Evolutionary conservation across 176 grass and related monocot genomes (phyloP).

Genomic region (Ananas comosus): DNA sequence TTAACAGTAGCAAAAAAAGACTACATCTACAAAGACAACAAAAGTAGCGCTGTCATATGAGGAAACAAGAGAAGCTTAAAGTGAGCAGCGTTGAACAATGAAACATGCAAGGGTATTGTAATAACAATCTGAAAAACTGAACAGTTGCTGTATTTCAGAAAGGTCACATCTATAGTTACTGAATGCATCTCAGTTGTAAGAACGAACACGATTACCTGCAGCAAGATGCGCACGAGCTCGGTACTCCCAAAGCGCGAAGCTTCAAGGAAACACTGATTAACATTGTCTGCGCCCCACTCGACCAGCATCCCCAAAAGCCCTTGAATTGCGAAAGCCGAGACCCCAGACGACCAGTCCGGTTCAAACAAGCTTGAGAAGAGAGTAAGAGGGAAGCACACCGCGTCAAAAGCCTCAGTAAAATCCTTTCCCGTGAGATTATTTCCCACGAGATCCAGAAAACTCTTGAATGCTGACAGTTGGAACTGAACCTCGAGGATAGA

Average conservation of each 20-base stretch:
- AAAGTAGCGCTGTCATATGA: no score
- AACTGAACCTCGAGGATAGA: constrained; percentile 78
- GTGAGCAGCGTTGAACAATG: no score
- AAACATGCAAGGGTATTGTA: no score
- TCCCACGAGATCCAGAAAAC: constrained; percentile 81
- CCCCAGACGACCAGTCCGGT: constrained; percentile 69
- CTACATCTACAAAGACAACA: no score
- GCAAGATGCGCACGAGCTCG: constrained; percentile 85
- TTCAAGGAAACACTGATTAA: constrained; percentile 98
- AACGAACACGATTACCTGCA: constrained; percentile 35
- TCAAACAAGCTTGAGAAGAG: constrained; percentile 81
- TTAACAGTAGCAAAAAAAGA: no score
- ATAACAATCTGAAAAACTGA: no score
- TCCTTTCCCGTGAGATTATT: constrained; percentile 92
- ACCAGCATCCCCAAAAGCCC: constrained; percentile 85
- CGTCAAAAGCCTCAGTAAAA: constrained; percentile 95
- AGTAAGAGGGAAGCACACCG: constrained; percentile 93
- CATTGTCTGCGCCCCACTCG: constrained; percentile 94
- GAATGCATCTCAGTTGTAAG: neutral
- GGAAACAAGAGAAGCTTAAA: no score
- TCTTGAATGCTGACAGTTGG: constrained; percentile 81
- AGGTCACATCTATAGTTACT: neutral
- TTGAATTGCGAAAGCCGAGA: constrained; percentile 60
- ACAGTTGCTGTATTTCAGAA: no score
- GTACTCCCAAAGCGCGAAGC: constrained; percentile 89